Evolutionary conservation across 768 basidiomycete species (phyloP).

Genomic region (Tremella mesenterica): DNA sequence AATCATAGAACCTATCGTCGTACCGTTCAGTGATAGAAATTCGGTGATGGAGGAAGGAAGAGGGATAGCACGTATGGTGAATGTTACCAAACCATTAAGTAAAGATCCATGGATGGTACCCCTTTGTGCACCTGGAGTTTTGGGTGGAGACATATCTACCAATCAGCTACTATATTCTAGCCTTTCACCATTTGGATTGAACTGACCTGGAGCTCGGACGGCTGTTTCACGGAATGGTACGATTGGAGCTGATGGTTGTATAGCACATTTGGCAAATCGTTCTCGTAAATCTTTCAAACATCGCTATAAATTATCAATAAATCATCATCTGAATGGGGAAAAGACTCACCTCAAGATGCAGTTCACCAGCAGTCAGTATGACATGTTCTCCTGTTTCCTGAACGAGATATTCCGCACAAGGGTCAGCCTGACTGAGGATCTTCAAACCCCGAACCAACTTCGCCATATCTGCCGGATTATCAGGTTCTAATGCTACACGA

Average conservation of each 20-base stretch:
- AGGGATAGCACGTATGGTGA: conserved; percentile 73
- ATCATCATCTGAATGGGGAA: background rate
- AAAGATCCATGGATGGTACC: conserved; percentile 70
- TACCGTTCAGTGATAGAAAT: conserved; percentile 68
- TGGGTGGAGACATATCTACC: conserved; percentile 79
- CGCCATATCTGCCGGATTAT: conserved; percentile 66
- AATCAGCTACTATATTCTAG: background rate
- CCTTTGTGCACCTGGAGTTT: conserved; percentile 57
- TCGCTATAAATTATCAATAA: conserved; percentile 52
- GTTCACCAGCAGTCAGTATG: conserved; percentile 87
- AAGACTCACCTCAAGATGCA: conserved; percentile 78
- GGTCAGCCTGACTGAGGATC: conserved; percentile 86
- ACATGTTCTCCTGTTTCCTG: conserved; percentile 97
- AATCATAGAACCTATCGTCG: conserved; percentile 54
- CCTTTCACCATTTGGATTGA: background rate
- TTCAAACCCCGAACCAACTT: conserved; percentile 79
- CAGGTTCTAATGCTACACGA: conserved; percentile 85
- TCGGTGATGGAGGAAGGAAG: conserved; percentile 62
- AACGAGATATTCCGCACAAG: conserved; percentile 93
- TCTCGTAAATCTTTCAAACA: conserved; percentile 94
- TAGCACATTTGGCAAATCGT: conserved; percentile 84
- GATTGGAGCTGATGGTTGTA: conserved; percentile 88
- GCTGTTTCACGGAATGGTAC: conserved; percentile 97
- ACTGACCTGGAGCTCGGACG: conserved; percentile 62
- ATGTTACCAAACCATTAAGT: conserved; percentile 63